Conservation (phyloP, 148 eudicot genomes). For the Chenopodium berlandieri region DNA sequence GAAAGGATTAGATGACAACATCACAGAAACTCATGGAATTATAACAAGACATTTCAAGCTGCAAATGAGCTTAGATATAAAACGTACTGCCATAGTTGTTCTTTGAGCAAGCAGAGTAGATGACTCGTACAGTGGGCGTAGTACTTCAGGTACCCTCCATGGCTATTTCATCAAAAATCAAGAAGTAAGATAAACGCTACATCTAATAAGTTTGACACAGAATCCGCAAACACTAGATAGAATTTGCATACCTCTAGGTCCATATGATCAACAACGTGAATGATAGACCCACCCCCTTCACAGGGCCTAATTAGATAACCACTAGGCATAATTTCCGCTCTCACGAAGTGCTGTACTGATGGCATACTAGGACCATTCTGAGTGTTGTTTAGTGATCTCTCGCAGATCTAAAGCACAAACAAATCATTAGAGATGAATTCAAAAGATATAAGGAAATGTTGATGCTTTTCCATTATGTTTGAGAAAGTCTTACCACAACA, state of each 20-base stretch:
- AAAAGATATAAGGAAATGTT: neutral
- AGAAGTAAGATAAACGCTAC: neutral
- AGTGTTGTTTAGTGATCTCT: slow-evolving; percentile 85
- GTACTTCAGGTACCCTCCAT: slow-evolving; percentile 92
- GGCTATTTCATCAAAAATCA: slow-evolving; percentile 48
- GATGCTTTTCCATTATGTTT: neutral
- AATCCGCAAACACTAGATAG: neutral
- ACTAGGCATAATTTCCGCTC: slow-evolving; percentile 84
- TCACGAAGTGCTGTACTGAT: slow-evolving; percentile 66
- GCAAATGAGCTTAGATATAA: slow-evolving; percentile 1
- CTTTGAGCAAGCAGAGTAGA: slow-evolving; percentile 84
- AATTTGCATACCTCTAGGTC: slow-evolving; percentile 60
- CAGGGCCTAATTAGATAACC: slow-evolving; percentile 92
- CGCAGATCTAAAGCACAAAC: slow-evolving; percentile 53
- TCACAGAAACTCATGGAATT: neutral
- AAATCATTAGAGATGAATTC: neutral
- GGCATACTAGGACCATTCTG: slow-evolving; percentile 94
- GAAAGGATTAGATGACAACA: slow-evolving; percentile 5
- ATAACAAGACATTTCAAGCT: neutral
- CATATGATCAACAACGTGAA: slow-evolving; percentile 89
- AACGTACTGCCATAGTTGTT: slow-evolving; percentile 78
- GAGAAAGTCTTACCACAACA: slow-evolving; percentile 62
- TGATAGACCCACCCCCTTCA: slow-evolving; percentile 91
- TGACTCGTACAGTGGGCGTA: slow-evolving; percentile 88
- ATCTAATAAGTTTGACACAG: neutral